Evolutionary conservation across 805 yeast genomes (phyloP), one percentile per base, ranked within the genome.

Genomic region (Lipomyces yamadae): DNA sequence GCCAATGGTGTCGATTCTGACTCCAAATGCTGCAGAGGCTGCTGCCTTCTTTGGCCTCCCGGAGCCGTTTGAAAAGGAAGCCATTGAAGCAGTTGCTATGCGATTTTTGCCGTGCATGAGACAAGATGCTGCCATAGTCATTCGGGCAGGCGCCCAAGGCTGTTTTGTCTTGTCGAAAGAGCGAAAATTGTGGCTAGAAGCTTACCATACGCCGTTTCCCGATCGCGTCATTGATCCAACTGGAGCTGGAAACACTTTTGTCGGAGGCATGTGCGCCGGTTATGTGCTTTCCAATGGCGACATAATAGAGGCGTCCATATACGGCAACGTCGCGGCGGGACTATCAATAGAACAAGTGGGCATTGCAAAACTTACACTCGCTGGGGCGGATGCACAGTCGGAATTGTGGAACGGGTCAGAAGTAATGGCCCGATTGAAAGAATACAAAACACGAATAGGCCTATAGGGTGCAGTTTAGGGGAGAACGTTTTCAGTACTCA

Each of bases 181-280:
- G 0, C 18, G 33, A 3, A 70, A 63, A 1, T 66, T 73, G 10
- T 85, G 90, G 86, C 82, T 86, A 30, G 93, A 95, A 0, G 91
- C 97, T 0, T 94, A 89, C 76, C 96, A 92, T 74, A 74, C 58
- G 35, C 56, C 64, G 11, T 76, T 78, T 24, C 79, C 78, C 29
- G 72, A 74, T 2, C 76, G 76, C 58, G 92, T 92, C 0, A 80
- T 90, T 1, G 98, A 93, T 76, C 96, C 97, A 2, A 93, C 98
- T 0, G 98, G 98, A 0, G 97, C 96, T 18, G 98, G 98, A 0
- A 96, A 93, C 74, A 83, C 97, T 0, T 92, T 89, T 75, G 85
- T 91, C 61, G 98, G 97, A 0, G 96, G 90, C 0, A 84, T 92
- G 63, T 84, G 88, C 8, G 79, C 88, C 1, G 95, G 87, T 0